Percentiles rank a stretch among this genome's conserved stretches.
Evolutionary conservation across 345 rosid species (phyloP).

Genomic region (Linum trigynum): DNA sequence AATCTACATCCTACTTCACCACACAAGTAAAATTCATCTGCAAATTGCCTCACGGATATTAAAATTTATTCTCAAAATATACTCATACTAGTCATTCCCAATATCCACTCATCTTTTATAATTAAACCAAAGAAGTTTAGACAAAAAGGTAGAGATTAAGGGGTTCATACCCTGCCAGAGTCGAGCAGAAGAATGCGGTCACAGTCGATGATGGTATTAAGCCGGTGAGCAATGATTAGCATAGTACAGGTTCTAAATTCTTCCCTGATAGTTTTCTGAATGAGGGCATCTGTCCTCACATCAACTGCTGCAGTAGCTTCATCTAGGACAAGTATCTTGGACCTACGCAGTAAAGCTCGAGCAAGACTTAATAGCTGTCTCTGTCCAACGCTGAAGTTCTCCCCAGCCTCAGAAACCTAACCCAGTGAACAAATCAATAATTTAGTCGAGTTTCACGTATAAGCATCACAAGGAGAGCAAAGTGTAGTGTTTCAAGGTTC

Average conservation of each 20-base stretch:
- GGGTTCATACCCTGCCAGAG: conserved; percentile 65
- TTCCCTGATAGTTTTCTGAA: conserved; percentile 96
- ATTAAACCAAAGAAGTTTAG: background rate
- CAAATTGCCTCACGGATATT: too few species aligned
- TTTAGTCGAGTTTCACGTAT: background rate
- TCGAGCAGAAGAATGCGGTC: conserved; percentile 84
- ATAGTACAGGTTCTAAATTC: conserved; percentile 92
- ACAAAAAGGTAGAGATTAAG: background rate
- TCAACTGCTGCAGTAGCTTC: conserved; percentile 99
- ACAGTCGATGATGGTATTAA: conserved; percentile 90
- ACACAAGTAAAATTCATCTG: too few species aligned
- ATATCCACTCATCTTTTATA: background rate
- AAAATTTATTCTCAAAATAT: too few species aligned
- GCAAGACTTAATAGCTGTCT: conserved; percentile 96
- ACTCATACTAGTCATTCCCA: too few species aligned
- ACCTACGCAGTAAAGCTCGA: conserved; percentile 86
- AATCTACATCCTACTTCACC: too few species aligned
- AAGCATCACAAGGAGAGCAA: background rate
- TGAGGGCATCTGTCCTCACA: conserved; percentile 95
- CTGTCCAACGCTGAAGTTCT: conserved; percentile 97
- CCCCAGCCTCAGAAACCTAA: conserved; percentile 93
- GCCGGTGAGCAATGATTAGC: conserved; percentile 96
- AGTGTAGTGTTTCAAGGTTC: background rate
- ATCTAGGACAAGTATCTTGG: conserved; percentile 95
- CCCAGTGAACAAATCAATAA: background rate